Conservation (phyloP, 1,139 yeast species). For the Suhomyces anneliseae region DNA sequence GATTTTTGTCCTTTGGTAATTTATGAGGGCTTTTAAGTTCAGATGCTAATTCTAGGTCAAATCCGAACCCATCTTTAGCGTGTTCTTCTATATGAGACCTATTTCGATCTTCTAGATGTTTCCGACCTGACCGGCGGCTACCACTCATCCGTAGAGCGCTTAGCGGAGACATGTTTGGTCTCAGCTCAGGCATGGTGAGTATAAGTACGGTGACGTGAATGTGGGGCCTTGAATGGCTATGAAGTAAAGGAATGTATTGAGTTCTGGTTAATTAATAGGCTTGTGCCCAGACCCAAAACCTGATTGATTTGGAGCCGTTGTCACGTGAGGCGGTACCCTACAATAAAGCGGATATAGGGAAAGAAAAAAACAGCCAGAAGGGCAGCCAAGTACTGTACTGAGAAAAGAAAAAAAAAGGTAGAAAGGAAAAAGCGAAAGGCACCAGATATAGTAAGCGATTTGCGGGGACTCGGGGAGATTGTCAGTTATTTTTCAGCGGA, state of each 20-base stretch:
- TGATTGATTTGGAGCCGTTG: too few species aligned
- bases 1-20: background rate
- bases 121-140: constrained; percentile 1
- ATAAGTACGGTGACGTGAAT: background rate
- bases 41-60: constrained; percentile 3
- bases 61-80: constrained; percentile 4
- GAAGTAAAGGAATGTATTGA: background rate
- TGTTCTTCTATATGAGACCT: constrained; percentile 2
- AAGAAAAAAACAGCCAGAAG: too few species aligned
- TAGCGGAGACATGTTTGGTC: background rate
- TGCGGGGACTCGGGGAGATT: too few species aligned
- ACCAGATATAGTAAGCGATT: too few species aligned
- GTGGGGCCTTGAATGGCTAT: background rate
- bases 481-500: too few species aligned
- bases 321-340: too few species aligned
- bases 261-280: too few species aligned
- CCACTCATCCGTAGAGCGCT: constrained; percentile 2
- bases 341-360: too few species aligned
- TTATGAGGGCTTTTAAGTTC: background rate
- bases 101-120: background rate
- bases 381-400: too few species aligned
- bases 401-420: too few species aligned
- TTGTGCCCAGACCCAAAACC: too few species aligned
- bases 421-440: too few species aligned
- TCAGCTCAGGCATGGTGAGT: background rate